Conservation (phyloP, 2,329 filamentous ascomycete species). For the Helicocarpus griseus region DNA sequence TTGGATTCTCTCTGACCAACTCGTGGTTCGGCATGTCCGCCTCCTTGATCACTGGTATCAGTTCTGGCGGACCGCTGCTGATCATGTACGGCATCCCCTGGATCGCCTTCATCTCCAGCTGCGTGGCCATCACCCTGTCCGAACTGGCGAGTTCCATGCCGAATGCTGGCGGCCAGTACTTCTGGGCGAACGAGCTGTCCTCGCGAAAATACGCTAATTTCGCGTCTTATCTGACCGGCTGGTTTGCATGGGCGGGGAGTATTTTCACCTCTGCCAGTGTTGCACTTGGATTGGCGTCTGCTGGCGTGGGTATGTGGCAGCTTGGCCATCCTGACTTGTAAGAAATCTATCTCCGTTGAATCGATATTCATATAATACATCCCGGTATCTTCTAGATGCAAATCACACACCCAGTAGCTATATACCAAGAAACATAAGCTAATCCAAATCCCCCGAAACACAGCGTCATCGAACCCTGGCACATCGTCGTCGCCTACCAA, state of each 20-base stretch:
- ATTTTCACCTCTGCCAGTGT: constrained; percentile 47
- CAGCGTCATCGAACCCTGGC: constrained; percentile 26
- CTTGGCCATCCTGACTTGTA: constrained; percentile 44
- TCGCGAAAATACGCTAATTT: constrained; percentile 37
- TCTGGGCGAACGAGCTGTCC: constrained; percentile 41
- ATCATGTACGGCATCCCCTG: constrained; percentile 43
- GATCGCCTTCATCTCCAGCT: constrained; percentile 36
- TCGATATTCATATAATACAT: not conserved
- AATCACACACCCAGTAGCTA: not conserved
- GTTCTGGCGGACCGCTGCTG: constrained; percentile 39
- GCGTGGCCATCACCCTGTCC: constrained; percentile 37
- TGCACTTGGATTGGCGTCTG: constrained; percentile 39
- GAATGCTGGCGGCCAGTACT: constrained; percentile 44
- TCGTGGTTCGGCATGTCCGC: constrained; percentile 44
- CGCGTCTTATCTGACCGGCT: constrained; percentile 40
- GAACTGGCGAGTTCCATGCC: constrained; percentile 42
- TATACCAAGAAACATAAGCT: not conserved
- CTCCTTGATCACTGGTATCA: constrained; percentile 42
- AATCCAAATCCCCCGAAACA: constrained; percentile 6
- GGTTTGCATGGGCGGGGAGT: constrained; percentile 45
- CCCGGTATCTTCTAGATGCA: too few relatives aligned
- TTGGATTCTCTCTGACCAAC: constrained; percentile 43
- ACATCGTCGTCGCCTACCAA: constrained; percentile 37
- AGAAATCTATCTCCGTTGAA: constrained; percentile 16
- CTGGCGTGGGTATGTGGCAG: constrained; percentile 43